These are phyloP conservation scores for Pseudodiploospora longispora DNA, from an alignment of 2,329 filamentous ascomycete genomes.

Conservation along the genomic window DNA sequence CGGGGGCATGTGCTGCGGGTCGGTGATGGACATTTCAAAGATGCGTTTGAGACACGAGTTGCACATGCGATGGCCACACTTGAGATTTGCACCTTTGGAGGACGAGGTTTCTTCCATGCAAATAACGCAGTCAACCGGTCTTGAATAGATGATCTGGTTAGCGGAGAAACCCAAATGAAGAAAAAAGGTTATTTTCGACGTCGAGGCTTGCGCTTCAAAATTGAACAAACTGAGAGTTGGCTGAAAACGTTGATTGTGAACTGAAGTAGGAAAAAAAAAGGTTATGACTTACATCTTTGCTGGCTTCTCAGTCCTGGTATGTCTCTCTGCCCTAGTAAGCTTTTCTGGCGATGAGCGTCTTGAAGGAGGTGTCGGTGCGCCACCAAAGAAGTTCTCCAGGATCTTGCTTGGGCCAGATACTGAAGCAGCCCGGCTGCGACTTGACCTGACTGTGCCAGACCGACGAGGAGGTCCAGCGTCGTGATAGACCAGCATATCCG, in stretches of 20 bases:
- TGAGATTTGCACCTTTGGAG: conserved; percentile 59
- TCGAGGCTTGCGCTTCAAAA: too few relatives aligned
- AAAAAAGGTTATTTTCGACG: too few relatives aligned
- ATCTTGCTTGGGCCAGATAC: conserved; percentile 3
- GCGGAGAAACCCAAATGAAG: too few relatives aligned
- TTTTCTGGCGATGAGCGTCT: conserved; percentile 11
- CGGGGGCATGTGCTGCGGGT: conserved; percentile 78
- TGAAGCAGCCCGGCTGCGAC: conserved; percentile 11
- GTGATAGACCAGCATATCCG: conserved; percentile 8
- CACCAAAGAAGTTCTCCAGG: conserved; percentile 1
- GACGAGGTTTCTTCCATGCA: conserved; percentile 62
- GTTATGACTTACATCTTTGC: conserved; percentile 12
- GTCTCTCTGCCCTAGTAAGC: conserved; percentile 16
- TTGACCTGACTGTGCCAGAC: conserved; percentile 10
- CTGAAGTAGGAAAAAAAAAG: conserved; percentile 4
- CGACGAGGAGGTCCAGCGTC: conserved; percentile 9
- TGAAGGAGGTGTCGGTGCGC: neutral
- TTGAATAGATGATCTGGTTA: too few relatives aligned
- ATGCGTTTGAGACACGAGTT: conserved; percentile 63
- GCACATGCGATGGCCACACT: conserved; percentile 78
- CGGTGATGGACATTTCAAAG: conserved; percentile 68
- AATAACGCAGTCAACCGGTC: conserved; percentile 55
- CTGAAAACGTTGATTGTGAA: conserved; percentile 1
- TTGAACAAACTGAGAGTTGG: too few relatives aligned
- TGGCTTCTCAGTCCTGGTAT: conserved; percentile 13